phyloP scores from a whole-genome alignment of 2,329 filamentous ascomycete species.

The Lachnellula occidentalis region DNA sequence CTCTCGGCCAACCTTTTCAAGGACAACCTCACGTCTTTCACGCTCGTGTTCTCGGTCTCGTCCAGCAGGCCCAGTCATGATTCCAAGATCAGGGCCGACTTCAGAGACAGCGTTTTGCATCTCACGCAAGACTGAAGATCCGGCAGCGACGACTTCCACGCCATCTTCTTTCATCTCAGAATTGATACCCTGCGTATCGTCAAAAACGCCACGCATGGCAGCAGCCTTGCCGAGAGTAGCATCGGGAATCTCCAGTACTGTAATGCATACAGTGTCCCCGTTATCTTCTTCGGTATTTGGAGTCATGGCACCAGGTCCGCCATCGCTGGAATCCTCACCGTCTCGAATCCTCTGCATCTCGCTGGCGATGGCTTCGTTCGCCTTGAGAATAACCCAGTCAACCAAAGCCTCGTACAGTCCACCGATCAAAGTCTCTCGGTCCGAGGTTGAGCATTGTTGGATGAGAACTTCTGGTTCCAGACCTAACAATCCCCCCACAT shows the following conservation, averaged over 20 bases:
- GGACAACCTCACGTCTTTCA: constrained; percentile 74
- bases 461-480: constrained; percentile 79
- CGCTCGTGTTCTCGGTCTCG: constrained; percentile 71
- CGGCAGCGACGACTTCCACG: constrained; percentile 65
- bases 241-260: constrained; percentile 78
- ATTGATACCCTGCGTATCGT: constrained; percentile 89
- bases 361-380: constrained; percentile 74
- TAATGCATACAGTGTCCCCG: constrained; percentile 82
- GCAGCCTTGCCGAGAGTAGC: constrained; percentile 78
- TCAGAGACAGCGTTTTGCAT: constrained; percentile 78
- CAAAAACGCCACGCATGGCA: constrained; percentile 86
- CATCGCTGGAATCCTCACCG: constrained; percentile 63
- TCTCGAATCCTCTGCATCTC: constrained; percentile 66
- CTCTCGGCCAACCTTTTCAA: constrained; percentile 83
- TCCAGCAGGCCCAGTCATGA: constrained; percentile 59
- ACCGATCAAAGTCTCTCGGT: constrained; percentile 74
- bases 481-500: constrained; percentile 80
- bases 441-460: constrained; percentile 74
- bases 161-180: constrained; percentile 96
- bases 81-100: constrained; percentile 72
- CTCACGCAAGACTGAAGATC: constrained; percentile 79
- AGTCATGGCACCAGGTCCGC: constrained; percentile 52
- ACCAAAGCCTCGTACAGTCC: constrained; percentile 91
- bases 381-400: constrained; percentile 87
- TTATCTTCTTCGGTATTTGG: constrained; percentile 65